Evolutionary conservation across 768 basidiomycete genomes (phyloP).

Genomic region (Myochromella boudieri): DNA sequence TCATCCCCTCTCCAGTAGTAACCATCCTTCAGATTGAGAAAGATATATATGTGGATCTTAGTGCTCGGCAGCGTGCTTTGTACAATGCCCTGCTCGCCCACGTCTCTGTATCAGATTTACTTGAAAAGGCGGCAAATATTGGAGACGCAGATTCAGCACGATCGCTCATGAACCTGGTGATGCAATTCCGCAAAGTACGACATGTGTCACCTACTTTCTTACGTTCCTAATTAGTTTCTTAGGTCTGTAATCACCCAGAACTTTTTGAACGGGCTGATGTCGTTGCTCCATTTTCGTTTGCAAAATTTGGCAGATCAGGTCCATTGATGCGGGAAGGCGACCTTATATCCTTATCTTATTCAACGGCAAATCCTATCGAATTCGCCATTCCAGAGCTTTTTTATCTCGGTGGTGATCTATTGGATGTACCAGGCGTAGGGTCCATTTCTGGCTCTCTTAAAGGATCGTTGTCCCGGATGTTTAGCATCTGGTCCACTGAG

Average conservation of each 20-base stretch:
- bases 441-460: slow-evolving; percentile 47
- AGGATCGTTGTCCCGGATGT: slow-evolving; percentile 59
- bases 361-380: slow-evolving; percentile 85
- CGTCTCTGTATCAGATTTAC: slow-evolving; percentile 90
- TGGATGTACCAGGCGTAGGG: slow-evolving; percentile 62
- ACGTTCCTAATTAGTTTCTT: slow-evolving; percentile 1
- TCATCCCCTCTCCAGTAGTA: background rate
- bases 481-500: slow-evolving; percentile 90
- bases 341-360: slow-evolving; percentile 78
- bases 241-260: slow-evolving; percentile 99
- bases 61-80: slow-evolving; percentile 86
- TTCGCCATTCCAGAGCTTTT: slow-evolving; percentile 73
- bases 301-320: slow-evolving; percentile 76
- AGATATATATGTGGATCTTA: slow-evolving; percentile 92
- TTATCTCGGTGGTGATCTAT: slow-evolving; percentile 73
- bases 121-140: slow-evolving; percentile 90
- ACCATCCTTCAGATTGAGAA: slow-evolving; percentile 77
- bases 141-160: slow-evolving; percentile 91
- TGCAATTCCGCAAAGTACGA: slow-evolving; percentile 96
- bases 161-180: slow-evolving; percentile 97
- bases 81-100: slow-evolving; percentile 90
- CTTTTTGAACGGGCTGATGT: slow-evolving; percentile 98
- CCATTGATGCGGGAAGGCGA: slow-evolving; percentile 89
- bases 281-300: slow-evolving; percentile 88
- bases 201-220: background rate